Evolutionary conservation across 345 rosid genomes (phyloP).

Genomic region (Lumnitzera littorea): DNA sequence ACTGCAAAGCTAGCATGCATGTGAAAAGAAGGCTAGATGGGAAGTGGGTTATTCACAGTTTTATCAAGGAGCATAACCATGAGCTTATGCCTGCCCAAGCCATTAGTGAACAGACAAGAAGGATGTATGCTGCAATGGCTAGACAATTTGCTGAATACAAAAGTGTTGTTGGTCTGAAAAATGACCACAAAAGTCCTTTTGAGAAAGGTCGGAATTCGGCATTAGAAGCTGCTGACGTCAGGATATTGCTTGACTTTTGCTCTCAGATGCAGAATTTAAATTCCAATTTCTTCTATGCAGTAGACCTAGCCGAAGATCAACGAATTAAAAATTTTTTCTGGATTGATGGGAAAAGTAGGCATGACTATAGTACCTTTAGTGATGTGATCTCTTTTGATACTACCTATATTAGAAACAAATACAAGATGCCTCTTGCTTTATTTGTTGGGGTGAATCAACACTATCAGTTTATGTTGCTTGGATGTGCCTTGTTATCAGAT

Average conservation of each 20-base stretch:
- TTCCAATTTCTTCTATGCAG: constrained; percentile 49
- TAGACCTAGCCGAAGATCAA: constrained; percentile 48
- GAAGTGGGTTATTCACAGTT: constrained; percentile 54
- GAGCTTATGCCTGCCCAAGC: constrained; percentile 66
- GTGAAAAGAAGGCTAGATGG: constrained; percentile 59
- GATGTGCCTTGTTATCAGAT: constrained; percentile 49
- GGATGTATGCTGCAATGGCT: constrained; percentile 59
- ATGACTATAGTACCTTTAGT: constrained; percentile 36
- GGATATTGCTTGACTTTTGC: constrained; percentile 37
- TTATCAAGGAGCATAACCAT: constrained; percentile 58
- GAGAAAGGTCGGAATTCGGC: constrained; percentile 32
- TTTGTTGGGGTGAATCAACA: constrained; percentile 57
- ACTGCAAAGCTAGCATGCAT: constrained; percentile 70
- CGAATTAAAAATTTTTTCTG: constrained; percentile 41
- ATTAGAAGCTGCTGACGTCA: constrained; percentile 38
- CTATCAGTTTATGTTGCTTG: constrained; percentile 47
- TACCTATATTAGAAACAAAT: constrained; percentile 34
- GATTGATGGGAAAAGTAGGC: constrained; percentile 58
- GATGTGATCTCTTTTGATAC: constrained; percentile 50
- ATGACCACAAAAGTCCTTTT: constrained; percentile 30
- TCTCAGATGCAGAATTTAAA: constrained; percentile 35
- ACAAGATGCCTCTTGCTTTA: constrained; percentile 51
- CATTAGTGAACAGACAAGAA: constrained; percentile 54
- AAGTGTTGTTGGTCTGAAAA: constrained; percentile 40
- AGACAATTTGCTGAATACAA: constrained; percentile 50